A percentile compares a stretch with the other conserved stretches of the same genome.
These are phyloP conservation scores for Puccinia horiana DNA, from an alignment of 1,284 basidiomycete species.

Conservation along the genomic window DNA sequence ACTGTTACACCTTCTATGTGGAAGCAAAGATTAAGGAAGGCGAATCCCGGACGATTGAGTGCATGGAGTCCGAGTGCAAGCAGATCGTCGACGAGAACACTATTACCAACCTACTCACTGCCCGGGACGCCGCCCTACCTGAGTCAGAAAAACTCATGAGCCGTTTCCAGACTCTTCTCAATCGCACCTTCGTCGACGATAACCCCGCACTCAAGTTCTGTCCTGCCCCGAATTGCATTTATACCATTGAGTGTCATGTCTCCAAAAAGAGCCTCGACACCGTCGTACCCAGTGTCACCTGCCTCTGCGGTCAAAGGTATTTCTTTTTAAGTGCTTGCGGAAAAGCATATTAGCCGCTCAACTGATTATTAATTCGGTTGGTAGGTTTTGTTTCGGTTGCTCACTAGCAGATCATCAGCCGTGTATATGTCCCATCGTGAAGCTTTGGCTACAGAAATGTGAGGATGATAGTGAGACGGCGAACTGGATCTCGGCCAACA, in stretches of 20 bases:
- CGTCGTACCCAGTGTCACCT: slow-evolving; percentile 84
- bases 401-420: slow-evolving; percentile 75
- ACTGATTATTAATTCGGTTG: slow-evolving; percentile 52
- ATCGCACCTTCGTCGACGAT: slow-evolving; percentile 86
- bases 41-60: slow-evolving; percentile 77
- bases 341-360: slow-evolving; percentile 62
- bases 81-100: slow-evolving; percentile 67
- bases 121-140: slow-evolving; percentile 30
- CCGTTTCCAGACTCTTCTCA: slow-evolving; percentile 79
- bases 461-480: slow-evolving; percentile 96
- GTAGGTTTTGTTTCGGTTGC: slow-evolving; percentile 66
- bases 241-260: slow-evolving; percentile 84
- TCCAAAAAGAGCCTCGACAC: slow-evolving; percentile 65
- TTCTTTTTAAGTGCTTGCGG: not conserved
- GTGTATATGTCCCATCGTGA: slow-evolving; percentile 82
- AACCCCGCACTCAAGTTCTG: slow-evolving; percentile 86
- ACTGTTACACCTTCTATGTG: slow-evolving; percentile 84
- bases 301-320: slow-evolving; percentile 72
- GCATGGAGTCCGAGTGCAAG: slow-evolving; percentile 88
- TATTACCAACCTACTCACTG: slow-evolving; percentile 61
- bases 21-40: slow-evolving; percentile 82
- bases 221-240: slow-evolving; percentile 68
- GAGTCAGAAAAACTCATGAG: slow-evolving; percentile 6
- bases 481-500: slow-evolving; percentile 99
- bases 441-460: slow-evolving; percentile 95